Conservation (phyloP, 2,329 filamentous ascomycete species). For the Erysiphe neolycopersici region DNA sequence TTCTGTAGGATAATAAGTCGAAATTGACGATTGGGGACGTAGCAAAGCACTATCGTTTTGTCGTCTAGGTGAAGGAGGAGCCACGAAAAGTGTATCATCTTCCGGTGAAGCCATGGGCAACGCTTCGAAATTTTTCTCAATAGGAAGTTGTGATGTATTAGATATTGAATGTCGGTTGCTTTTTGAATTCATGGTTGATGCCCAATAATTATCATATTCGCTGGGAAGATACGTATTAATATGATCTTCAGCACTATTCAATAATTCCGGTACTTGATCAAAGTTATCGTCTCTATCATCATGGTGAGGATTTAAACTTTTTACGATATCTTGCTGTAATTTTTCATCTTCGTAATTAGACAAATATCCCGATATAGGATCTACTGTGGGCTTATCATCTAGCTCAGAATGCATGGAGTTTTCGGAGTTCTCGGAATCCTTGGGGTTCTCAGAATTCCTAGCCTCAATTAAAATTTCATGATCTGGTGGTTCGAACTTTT, state of each 20-base stretch:
- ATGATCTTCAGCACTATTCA: constrained; percentile 9
- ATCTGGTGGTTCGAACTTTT: not conserved
- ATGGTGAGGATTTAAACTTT: not conserved
- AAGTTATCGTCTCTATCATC: not conserved
- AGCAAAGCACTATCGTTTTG: too few relatives aligned
- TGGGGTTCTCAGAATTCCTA: not conserved
- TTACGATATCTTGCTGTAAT: not conserved
- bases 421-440: not conserved
- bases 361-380: not conserved
- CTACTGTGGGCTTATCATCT: too few relatives aligned
- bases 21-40: too few relatives aligned
- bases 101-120: too few relatives aligned
- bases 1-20: too few relatives aligned
- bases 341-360: not conserved
- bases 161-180: too few relatives aligned
- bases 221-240: constrained; percentile 37
- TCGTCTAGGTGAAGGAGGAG: too few relatives aligned
- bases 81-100: too few relatives aligned
- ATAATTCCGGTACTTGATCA: not conserved
- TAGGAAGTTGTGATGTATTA: too few relatives aligned
- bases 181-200: constrained; percentile 14
- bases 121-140: too few relatives aligned
- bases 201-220: constrained; percentile 44
- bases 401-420: not conserved
- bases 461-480: not conserved